These are phyloP conservation scores for Rhytidiadelphus loreus DNA, from an alignment of 225 moss, liverwort and hornwort genomes.

Conservation along the genomic window DNA sequence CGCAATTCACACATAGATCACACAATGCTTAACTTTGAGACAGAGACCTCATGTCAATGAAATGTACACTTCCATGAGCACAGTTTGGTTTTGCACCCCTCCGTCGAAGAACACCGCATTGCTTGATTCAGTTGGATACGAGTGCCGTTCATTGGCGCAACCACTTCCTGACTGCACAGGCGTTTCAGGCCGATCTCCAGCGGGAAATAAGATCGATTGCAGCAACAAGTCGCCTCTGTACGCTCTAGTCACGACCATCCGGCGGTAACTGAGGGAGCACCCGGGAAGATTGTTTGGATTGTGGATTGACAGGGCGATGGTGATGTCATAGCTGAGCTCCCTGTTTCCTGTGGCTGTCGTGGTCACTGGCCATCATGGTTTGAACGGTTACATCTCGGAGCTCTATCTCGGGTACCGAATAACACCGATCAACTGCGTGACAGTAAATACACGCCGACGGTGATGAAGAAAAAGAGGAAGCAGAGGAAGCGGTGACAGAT, in stretches of 20 bases:
- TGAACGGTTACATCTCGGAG: not conserved
- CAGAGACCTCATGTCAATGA: not conserved
- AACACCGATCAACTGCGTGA: not conserved
- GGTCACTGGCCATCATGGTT: not conserved
- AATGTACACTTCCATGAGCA: not conserved
- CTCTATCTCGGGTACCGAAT: not conserved
- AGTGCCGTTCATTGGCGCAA: not conserved
- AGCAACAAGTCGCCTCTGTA: not conserved
- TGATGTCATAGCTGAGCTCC: not conserved
- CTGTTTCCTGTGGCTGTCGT: not conserved
- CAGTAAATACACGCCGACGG: not conserved
- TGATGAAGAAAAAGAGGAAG: not conserved
- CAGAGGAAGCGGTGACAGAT: not conserved
- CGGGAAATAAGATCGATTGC: not conserved
- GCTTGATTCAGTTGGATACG: not conserved
- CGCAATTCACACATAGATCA: not conserved
- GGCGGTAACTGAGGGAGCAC: not conserved
- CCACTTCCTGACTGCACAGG: not conserved
- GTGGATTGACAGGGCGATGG: not conserved
- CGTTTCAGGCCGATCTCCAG: not conserved
- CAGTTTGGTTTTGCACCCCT: not conserved
- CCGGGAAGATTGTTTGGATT: not conserved
- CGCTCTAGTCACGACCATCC: not conserved
- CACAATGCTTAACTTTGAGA: too few relatives aligned
- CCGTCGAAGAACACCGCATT: not conserved